Conservation (phyloP, 2,329 filamentous ascomycete species). For the Colletotrichum tabaci region DNA sequence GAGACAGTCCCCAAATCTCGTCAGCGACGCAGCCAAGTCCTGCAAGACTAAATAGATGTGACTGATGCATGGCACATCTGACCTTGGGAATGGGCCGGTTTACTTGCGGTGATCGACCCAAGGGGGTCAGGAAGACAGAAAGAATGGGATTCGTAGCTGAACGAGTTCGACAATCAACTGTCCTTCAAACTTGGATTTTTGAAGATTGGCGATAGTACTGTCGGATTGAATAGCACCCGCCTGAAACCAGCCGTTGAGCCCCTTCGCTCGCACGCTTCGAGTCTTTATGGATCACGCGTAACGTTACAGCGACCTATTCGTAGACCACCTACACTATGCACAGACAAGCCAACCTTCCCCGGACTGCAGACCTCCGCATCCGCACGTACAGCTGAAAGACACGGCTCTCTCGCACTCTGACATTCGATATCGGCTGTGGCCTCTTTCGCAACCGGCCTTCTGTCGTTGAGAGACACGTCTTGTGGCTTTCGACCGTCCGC, state of each 20-base stretch:
- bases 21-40: background rate
- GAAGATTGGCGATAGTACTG: background rate
- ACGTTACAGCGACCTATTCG: background rate
- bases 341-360: background rate
- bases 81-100: too few species aligned
- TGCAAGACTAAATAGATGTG: background rate
- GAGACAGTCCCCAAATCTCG: background rate
- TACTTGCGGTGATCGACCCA: background rate
- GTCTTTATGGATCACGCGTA: background rate
- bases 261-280: background rate
- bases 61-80: background rate
- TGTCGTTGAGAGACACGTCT: background rate
- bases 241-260: background rate
- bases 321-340: too few species aligned
- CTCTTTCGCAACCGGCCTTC: background rate
- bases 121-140: too few species aligned
- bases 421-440: too few species aligned
- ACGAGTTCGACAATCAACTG: background rate
- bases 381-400: background rate
- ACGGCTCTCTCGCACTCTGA: background rate
- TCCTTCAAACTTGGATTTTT: too few species aligned
- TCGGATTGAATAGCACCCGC: background rate
- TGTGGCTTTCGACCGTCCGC: background rate
- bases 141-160: background rate
- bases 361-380: too few species aligned